A percentile compares a stretch with the other conserved stretches of the same genome.
Evolutionary conservation across 257 asterid species (phyloP).

Genomic region (Salvia rosmarinus): DNA sequence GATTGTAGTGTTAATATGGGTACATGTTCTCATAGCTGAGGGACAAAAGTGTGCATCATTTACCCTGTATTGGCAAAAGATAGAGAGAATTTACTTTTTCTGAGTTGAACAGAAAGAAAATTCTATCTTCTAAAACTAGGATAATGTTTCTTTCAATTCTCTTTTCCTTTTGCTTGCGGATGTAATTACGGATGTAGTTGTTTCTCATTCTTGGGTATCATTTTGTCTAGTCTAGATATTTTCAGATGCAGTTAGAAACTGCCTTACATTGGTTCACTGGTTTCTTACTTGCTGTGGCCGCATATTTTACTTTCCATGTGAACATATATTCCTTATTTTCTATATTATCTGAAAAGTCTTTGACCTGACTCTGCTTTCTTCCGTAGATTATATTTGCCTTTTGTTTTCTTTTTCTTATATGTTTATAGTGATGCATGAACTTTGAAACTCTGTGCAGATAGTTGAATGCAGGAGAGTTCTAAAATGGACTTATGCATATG

Average conservation of each 20-base stretch:
- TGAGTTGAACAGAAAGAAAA: not conserved
- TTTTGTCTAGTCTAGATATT: constrained; percentile 15
- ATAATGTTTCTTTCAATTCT: constrained; percentile 2
- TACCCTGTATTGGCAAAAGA: not conserved
- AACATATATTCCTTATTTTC: not conserved
- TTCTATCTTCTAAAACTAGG: not conserved
- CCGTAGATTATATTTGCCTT: not conserved
- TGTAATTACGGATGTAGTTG: not conserved
- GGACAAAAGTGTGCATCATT: not conserved
- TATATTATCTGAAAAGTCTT: constrained; percentile 11
- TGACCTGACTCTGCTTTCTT: constrained; percentile 16
- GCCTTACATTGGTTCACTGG: constrained; percentile 5
- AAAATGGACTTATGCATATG: constrained; percentile 98
- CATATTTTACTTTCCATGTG: not conserved
- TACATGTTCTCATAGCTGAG: not conserved
- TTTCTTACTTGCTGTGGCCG: not conserved
- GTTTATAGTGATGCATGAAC: constrained; percentile 20
- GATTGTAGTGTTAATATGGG: constrained; percentile 19
- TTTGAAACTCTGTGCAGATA: constrained; percentile 60
- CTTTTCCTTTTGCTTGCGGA: constrained; percentile 5
- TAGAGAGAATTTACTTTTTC: not conserved
- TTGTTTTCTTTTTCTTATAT: constrained; percentile 19
- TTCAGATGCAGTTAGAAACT: not conserved
- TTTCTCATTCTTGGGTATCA: not conserved
- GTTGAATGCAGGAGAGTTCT: constrained; percentile 97